Evolutionary conservation across 2,329 filamentous ascomycete species (phyloP), one percentile per base, ranked within the genome.

Genomic region (Calonectria honghensis): DNA sequence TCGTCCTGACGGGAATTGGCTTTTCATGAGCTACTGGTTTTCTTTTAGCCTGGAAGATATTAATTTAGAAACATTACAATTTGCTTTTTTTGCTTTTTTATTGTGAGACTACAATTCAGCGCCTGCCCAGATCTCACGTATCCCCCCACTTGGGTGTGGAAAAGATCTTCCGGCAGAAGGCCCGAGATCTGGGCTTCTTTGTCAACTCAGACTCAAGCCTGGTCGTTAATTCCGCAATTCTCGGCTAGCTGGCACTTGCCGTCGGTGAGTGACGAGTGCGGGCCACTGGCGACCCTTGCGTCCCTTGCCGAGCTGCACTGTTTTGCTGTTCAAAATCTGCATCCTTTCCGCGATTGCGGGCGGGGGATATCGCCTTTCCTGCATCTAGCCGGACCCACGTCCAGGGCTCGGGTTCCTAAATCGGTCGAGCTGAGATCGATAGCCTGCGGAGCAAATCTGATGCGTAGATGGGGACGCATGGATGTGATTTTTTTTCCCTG

Each of bases 381-480:
- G 57, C 37, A 13, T 10, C 57, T 18, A 63, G 57, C 57, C 10
- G 57, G 57, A 7, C 57, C 57, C 35, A 14, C 35, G 35, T 24
- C 18, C 24, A 39, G 7, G 16, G 57, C 35, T 61, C 24, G 57
- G 51, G n/a, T 41, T 16, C 11, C 57, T 41, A 39, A 61, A 61
- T 61, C 57, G 57, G 57, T 39, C 9, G 35, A 61, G 57, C 57
- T 63, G 57, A 63, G 45, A 63, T 63, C 35, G 37, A 41, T 63
- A 41, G 35, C 6, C 6, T 63, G 57, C 16, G 57, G 57, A 63
- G 35, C 14, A 63, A 63, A 27, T 63, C 39, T 37, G 35, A 37
- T 24, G 27, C 3, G 3, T 16, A 27, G n/a, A 63, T 27, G 57
- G 35, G 39, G 57, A 29, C n/a, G 57, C 57, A 63, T 9, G 27